Percentiles rank a stretch among this genome's conserved stretches.
phyloP scores from a whole-genome alignment of 495 filamentous ascomycete species.

The Achaetomiella virescens region DNA sequence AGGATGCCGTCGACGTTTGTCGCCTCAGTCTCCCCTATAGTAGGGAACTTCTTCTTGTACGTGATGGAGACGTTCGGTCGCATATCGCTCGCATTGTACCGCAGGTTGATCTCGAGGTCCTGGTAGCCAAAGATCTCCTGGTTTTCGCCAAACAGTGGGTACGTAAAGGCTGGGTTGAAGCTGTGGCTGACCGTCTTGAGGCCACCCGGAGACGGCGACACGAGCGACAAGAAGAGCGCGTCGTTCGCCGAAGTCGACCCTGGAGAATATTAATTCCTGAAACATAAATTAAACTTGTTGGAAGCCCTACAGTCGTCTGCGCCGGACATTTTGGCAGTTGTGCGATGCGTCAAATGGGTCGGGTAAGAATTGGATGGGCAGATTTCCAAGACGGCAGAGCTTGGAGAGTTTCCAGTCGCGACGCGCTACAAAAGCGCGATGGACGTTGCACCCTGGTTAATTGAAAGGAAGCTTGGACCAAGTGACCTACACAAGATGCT shows the following conservation, averaged over 20 bases:
- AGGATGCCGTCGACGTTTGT: constrained; percentile 60
- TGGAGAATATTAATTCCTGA: constrained; percentile 22
- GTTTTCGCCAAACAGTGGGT: constrained; percentile 84
- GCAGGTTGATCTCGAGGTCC: constrained; percentile 64
- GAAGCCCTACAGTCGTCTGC: constrained; percentile 19
- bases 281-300: background rate
- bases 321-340: constrained; percentile 12
- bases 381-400: background rate
- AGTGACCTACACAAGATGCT: no score
- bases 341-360: background rate
- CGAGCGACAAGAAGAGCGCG: constrained; percentile 63
- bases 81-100: constrained; percentile 76
- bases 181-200: constrained; percentile 49
- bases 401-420: background rate
- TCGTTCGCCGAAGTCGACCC: constrained; percentile 73
- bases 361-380: background rate
- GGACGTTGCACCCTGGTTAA: background rate
- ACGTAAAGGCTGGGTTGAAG: constrained; percentile 85
- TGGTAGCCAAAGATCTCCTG: constrained; percentile 90
- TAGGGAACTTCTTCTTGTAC: constrained; percentile 66
- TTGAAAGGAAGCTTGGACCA: background rate
- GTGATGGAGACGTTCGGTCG: constrained; percentile 65
- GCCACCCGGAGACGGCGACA: constrained; percentile 50
- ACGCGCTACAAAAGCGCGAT: constrained; percentile 5
- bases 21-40: constrained; percentile 63